Base-by-base conservation (phyloP, 805 yeast species). In the Torulaspora gathmanii region DNA sequence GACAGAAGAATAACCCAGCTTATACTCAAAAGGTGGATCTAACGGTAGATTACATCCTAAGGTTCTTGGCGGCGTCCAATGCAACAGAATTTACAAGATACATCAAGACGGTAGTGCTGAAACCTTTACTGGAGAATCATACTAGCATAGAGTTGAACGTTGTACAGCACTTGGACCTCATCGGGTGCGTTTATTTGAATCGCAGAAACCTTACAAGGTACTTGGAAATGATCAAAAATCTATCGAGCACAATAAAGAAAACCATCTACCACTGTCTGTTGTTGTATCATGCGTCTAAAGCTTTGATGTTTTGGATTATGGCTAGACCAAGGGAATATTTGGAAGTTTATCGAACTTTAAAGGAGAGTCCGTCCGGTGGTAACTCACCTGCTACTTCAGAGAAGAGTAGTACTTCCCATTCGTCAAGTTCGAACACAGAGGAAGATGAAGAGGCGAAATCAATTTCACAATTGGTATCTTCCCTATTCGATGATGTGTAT, bases 21-120 rank as follows among this genome's bases (percentile, higher is more conserved):
- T 48, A 41, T 37, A 46, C 56, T 7, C 40, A 26, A 37, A 42
- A 50, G 30, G 44, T 56, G 13, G 63, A 58, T 41, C 16, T 45
- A 3, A 49, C 59, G 4, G 45, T 55, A 8, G 48, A 47, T 23
- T 60, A 69, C 23, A 60, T 79, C 5, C 52, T 74, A 15, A 60
- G 71, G 30, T 79, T 67, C 55, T 37, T 77, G 7, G 75, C 82
- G 1, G 77, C 80, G 12, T 64, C 81, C 3, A 77, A 79, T 54
- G 72, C 77, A 25, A 42, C 47, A 0, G 77, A 74, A 39, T 73
- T 65, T 46, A 69, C 64, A 22, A 60, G 64, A 8, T 73, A 45
- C 25, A 33, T 57, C 19, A 48, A 45, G 17, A 43, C 40, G 10
- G 51, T 49, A 23, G 50, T 64, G 13, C 22, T 58, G 6, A 49